Evolutionary conservation across 495 filamentous ascomycete species (phyloP).

Genomic region (Pyronema domesticum): DNA sequence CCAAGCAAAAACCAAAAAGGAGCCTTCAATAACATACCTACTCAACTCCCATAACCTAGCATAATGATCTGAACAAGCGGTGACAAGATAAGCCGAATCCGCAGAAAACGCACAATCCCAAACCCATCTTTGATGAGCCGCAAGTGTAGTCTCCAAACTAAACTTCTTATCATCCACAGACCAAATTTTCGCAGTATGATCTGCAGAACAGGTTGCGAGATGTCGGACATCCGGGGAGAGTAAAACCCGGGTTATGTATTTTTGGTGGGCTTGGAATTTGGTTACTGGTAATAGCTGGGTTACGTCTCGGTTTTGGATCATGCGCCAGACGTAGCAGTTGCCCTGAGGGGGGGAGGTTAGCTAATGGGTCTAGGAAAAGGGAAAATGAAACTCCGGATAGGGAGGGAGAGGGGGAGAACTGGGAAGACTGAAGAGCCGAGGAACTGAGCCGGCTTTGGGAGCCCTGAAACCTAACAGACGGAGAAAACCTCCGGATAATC

Average conservation of each 20-base stretch:
- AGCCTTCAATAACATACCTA: constrained; percentile 20
- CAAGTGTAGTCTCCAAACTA: constrained; percentile 72
- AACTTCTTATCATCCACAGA: constrained; percentile 57
- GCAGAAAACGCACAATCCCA: constrained; percentile 99
- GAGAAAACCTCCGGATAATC: too few relatives aligned
- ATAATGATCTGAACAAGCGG: constrained; percentile 92
- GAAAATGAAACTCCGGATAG: constrained; percentile 1
- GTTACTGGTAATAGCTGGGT: constrained; percentile 82
- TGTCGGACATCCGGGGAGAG: constrained; percentile 95
- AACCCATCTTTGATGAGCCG: constrained; percentile 94
- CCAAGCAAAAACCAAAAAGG: background rate
- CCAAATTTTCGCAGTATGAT: constrained; percentile 98
- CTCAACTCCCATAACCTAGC: constrained; percentile 88
- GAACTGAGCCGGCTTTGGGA: too few relatives aligned
- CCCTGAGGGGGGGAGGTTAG: constrained; percentile 38
- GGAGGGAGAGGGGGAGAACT: background rate
- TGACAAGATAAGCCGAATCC: constrained; percentile 93
- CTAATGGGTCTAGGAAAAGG: too few relatives aligned
- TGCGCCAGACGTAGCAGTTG: constrained; percentile 91
- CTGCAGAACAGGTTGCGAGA: constrained; percentile 89
- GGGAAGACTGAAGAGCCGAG: background rate
- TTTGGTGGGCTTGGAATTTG: constrained; percentile 79
- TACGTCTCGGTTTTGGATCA: constrained; percentile 63
- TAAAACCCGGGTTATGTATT: constrained; percentile 87
- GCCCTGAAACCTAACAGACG: too few relatives aligned